These are phyloP conservation scores for Eimeria maxima DNA, from an alignment of 169 alveolate species.

Conservation along the genomic window DNA sequence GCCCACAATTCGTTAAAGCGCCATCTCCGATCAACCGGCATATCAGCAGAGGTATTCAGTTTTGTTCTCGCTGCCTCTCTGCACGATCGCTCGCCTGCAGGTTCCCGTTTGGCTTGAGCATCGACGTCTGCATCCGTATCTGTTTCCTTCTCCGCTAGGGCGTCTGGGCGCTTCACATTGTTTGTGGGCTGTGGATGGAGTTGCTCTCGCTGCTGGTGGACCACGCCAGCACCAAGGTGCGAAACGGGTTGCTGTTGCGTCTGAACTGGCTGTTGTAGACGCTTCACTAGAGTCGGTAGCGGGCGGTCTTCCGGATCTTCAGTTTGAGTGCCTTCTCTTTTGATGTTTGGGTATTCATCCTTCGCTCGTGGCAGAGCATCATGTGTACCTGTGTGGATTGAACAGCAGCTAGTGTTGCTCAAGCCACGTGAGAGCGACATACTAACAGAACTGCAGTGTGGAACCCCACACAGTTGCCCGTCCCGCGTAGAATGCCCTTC, in stretches of 20 bases:
- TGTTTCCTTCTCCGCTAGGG: background rate
- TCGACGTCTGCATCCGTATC: background rate
- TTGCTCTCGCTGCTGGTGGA: background rate
- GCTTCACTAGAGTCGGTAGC: slow-evolving; percentile 43
- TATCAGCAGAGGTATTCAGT: background rate
- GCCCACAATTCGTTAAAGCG: slow-evolving; percentile 59
- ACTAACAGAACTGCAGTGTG: background rate
- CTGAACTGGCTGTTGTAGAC: slow-evolving; percentile 18
- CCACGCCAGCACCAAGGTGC: background rate
- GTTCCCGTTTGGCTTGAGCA: background rate
- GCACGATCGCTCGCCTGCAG: background rate
- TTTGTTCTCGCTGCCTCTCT: background rate
- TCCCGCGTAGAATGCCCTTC: background rate
- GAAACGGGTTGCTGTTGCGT: background rate
- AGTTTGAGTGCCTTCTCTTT: background rate
- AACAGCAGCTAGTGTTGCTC: slow-evolving; percentile 34
- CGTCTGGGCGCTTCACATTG: background rate
- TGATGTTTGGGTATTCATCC: background rate
- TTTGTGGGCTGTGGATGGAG: background rate
- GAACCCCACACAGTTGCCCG: background rate
- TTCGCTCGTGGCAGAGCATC: background rate
- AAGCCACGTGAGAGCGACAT: slow-evolving; percentile 26
- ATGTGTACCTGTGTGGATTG: background rate
- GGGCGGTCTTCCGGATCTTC: slow-evolving; percentile 73
- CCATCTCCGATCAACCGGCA: slow-evolving; percentile 55